phyloP scores from a whole-genome alignment of 2,329 filamentous ascomycete genomes.

The Pseudomassariella vexata region DNA sequence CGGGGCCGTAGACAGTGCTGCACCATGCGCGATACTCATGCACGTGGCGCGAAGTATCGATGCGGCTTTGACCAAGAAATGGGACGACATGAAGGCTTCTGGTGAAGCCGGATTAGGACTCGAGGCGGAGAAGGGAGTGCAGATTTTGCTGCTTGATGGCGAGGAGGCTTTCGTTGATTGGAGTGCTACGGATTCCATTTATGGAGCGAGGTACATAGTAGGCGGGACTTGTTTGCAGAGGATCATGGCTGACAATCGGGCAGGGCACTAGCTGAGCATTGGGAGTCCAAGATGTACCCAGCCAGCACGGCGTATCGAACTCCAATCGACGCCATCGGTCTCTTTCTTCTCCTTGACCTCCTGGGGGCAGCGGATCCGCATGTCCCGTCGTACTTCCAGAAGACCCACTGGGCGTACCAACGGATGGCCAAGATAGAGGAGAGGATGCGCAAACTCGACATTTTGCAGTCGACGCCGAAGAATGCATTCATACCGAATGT shows the following conservation, averaged over 20 bases:
- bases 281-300: constrained; percentile 67
- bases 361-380: constrained; percentile 64
- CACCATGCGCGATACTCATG: constrained; percentile 89
- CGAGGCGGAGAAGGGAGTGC: constrained; percentile 75
- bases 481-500: constrained; percentile 59
- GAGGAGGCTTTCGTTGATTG: constrained; percentile 86
- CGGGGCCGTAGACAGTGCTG: constrained; percentile 88
- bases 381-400: constrained; percentile 81
- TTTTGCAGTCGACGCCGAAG: constrained; percentile 44
- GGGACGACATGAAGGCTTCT: constrained; percentile 63
- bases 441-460: constrained; percentile 61
- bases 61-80: constrained; percentile 72
- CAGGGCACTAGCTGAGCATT: constrained; percentile 69
- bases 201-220: constrained; percentile 79
- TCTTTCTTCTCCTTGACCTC: constrained; percentile 89
- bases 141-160: constrained; percentile 85
- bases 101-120: constrained; percentile 48
- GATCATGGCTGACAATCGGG: not conserved
- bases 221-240: too few relatives aligned
- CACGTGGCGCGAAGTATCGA: constrained; percentile 80
- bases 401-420: constrained; percentile 90
- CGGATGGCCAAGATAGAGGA: constrained; percentile 68
- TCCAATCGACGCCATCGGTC: constrained; percentile 70
- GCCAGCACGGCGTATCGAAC: constrained; percentile 70
- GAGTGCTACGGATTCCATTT: constrained; percentile 78